phyloP scores from a whole-genome alignment of 176 grass and related monocot genomes.

The Oryza meyeriana region DNA sequence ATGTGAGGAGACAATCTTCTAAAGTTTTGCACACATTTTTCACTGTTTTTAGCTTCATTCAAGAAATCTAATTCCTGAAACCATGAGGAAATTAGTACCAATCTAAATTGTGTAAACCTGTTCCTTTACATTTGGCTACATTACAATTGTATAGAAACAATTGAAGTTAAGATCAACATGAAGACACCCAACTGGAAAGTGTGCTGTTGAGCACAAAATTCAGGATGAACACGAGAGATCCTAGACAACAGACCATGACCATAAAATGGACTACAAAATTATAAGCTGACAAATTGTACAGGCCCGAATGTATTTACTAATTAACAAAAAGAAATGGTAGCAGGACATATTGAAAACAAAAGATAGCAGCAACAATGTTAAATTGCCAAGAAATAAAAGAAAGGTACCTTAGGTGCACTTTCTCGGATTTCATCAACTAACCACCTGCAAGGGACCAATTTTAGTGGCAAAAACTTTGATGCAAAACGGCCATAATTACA shows the following conservation, averaged over 20 bases:
- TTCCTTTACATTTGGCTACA: constrained; percentile 1
- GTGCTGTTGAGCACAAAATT: constrained; percentile 5
- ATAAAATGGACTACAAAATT: constrained; percentile 21
- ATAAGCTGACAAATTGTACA: background rate
- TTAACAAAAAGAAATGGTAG: background rate
- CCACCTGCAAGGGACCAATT: constrained; percentile 60
- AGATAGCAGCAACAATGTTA: constrained; percentile 8
- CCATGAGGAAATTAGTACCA: constrained; percentile 16
- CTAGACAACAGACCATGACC: background rate
- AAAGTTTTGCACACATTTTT: constrained; percentile 86
- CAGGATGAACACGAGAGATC: background rate
- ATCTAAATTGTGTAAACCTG: background rate
- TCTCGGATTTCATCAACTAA: constrained; percentile 95
- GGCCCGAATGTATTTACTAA: constrained; percentile 10
- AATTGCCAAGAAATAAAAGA: background rate
- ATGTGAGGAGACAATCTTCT: constrained; percentile 79
- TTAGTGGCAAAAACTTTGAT: background rate
- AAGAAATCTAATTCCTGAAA: constrained; percentile 93
- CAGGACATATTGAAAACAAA: background rate
- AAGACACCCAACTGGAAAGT: constrained; percentile 14
- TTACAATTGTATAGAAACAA: background rate
- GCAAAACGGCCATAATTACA: constrained; percentile 11
- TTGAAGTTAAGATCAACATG: background rate
- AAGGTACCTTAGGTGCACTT: constrained; percentile 79
- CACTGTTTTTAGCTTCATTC: constrained; percentile 77